Base-by-base conservation (phyloP, 2,329 filamentous ascomycete genomes). In the Exophiala sideris region DNA sequence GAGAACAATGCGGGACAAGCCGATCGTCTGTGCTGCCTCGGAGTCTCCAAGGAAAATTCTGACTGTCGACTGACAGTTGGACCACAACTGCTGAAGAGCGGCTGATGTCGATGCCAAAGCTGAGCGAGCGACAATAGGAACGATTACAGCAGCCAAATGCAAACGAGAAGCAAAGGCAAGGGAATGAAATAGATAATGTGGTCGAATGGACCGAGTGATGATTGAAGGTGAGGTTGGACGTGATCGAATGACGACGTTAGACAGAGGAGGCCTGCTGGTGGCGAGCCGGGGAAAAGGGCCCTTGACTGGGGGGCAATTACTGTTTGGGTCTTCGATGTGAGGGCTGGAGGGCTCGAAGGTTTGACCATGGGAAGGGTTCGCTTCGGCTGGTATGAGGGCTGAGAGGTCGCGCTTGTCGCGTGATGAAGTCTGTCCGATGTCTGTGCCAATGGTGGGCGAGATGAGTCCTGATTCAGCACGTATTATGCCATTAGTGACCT, bases 181-280 rank as follows among this genome's bases (percentile, higher is more conserved):
- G 41, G 8, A 60, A 54, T 29, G 48, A 56, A 52, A 56, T 47
- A 57, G 52, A 51, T 48, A 55, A 34, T 45, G 54, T 57, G 51
- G 48, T 52, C 45, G 24, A 51, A 44, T 14, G 52, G 34, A 52
- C 21, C 48, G 52, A 50, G 49, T 56, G 58, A 52, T 50, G 42
- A 11, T 34, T 18, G 21, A 33, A 45, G 41, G 44, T 38, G 46
- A 39, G 40, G 51, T 41, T 50, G 51, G 46, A 55, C 48, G 48
- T 55, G 56, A 52, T 42, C 38, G 35, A 54, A 59, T 59, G 57
- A 59, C 57, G 57, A 59, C 50, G 53, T 59, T 47, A 48, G 50
- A 24, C 21, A 36, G 44, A 54, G 42, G 50, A 42, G 48, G 54
- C 54, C 54, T 56, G 33, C 14, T 40, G 48, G 57, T 59, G 57